Evolutionary conservation across 2,329 filamentous ascomycete species (phyloP), one percentile per base, ranked within the genome.

Genomic region (Pseudogymnoascus sp.): DNA sequence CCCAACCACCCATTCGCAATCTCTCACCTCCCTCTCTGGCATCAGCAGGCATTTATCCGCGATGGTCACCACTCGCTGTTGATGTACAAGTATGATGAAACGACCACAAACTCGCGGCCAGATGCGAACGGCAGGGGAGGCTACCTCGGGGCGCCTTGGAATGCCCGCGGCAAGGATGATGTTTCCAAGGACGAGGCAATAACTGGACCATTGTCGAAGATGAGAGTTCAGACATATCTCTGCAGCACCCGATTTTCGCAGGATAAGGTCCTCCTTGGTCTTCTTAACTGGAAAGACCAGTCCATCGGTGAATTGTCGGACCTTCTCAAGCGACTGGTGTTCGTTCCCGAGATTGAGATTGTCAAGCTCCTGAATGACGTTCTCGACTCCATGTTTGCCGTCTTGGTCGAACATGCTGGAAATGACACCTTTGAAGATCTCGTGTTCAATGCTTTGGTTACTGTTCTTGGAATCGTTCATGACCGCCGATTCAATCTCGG

Each of bases 241-340:
- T 97, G 92, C 79, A 97, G 94, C 75, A 99, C 94, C 0, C 84
- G 87, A 63, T 96, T 96, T 71, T 97, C 93, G 0, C 94, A 99
- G 71, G 92, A 99, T 71, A 88, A 92, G 61, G 84, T 88, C 13
- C 83, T 99, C 9, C 77, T 97, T 15, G 89, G 90, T 13, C 78
- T 99, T 26, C 76, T 97, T 35, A 90, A 87, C 68, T 97, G 94
- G 94, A 90, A 85, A 70, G 88, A 93, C 10, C 81, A 87, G 40
- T 80, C 86, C 0, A 82, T 86, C 50, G 85, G 86, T 29, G 85
- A 92, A 36, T 79, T 97, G 1, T 80, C 89, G 0, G 81, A 85
- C 24, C 78, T 96, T 0, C 77, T 99, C 41, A 88, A 89, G 71
- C 87, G 92, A 66, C 84, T 97, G 58, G 86, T 92, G 17, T 97